These are phyloP conservation scores for Sporothrix protearum DNA, from an alignment of 2,329 filamentous ascomycete species.

Conservation along the genomic window DNA sequence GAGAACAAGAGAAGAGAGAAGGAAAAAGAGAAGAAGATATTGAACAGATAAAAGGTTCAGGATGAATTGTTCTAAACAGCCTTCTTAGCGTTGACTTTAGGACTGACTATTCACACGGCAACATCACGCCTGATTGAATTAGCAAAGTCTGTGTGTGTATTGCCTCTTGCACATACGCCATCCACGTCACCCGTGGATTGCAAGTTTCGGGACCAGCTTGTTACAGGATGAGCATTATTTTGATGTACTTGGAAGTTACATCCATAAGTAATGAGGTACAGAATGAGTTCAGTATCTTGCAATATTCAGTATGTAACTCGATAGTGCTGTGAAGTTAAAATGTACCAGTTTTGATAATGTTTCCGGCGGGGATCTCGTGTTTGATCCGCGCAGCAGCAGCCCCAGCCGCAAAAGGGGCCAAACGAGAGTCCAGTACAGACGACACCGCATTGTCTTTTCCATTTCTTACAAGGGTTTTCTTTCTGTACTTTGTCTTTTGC, in stretches of 20 bases:
- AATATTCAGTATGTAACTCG: neutral
- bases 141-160: neutral
- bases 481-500: neutral
- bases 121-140: neutral
- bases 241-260: no score
- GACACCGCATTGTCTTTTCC: neutral
- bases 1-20: neutral
- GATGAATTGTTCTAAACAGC: neutral
- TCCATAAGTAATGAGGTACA: neutral
- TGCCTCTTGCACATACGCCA: neutral
- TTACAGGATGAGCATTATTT: neutral
- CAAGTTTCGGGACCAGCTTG: neutral
- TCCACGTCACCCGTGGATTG: neutral
- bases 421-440: neutral
- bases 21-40: neutral
- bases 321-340: neutral
- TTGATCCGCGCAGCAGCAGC: constrained; percentile 9
- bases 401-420: neutral
- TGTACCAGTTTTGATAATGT: neutral
- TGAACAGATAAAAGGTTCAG: neutral
- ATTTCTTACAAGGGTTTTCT: neutral
- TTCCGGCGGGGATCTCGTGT: neutral
- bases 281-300: neutral
- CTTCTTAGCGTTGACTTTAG: neutral
- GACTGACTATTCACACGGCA: neutral